Conservation (phyloP, 2,329 filamentous ascomycete species). For the Cytospora paraplurivora region DNA sequence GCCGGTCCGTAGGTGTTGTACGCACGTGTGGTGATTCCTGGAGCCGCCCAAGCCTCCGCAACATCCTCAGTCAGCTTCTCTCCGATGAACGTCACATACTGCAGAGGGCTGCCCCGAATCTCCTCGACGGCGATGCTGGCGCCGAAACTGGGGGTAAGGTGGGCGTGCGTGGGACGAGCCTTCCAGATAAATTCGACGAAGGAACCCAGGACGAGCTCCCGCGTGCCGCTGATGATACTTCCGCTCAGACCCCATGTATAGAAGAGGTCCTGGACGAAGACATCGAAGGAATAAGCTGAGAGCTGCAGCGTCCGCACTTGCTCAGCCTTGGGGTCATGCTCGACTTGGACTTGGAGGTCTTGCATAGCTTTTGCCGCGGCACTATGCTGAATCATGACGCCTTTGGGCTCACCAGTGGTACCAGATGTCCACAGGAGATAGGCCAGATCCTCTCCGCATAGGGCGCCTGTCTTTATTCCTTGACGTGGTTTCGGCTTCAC, state of each 20-base stretch:
- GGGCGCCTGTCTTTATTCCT: slow-evolving; percentile 7
- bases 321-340: slow-evolving; percentile 32
- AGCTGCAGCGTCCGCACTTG: slow-evolving; percentile 18
- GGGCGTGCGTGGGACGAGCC: slow-evolving; percentile 16
- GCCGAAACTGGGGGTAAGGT: slow-evolving; percentile 18
- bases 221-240: slow-evolving; percentile 58
- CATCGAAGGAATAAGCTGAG: slow-evolving; percentile 21
- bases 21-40: slow-evolving; percentile 28
- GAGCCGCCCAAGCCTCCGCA: slow-evolving; percentile 42
- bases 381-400: slow-evolving; percentile 38
- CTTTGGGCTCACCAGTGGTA: slow-evolving; percentile 40
- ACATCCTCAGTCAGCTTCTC: slow-evolving; percentile 39
- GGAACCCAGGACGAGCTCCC: slow-evolving; percentile 57
- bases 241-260: slow-evolving; percentile 64
- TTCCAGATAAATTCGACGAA: slow-evolving; percentile 36
- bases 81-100: slow-evolving; percentile 39
- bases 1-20: slow-evolving; percentile 23
- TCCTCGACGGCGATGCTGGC: slow-evolving; percentile 31
- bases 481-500: slow-evolving; percentile 19
- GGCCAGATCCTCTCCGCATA: slow-evolving; percentile 31
- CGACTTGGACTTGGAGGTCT: slow-evolving; percentile 40
- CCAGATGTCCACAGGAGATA: slow-evolving; percentile 41
- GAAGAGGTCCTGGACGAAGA: slow-evolving; percentile 63
- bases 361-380: slow-evolving; percentile 41
- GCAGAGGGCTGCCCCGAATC: slow-evolving; percentile 10